Evolutionary conservation across 768 basidiomycete genomes (phyloP), one percentile per base, ranked within the genome.

Genomic region (Dentipellis fragilis): DNA sequence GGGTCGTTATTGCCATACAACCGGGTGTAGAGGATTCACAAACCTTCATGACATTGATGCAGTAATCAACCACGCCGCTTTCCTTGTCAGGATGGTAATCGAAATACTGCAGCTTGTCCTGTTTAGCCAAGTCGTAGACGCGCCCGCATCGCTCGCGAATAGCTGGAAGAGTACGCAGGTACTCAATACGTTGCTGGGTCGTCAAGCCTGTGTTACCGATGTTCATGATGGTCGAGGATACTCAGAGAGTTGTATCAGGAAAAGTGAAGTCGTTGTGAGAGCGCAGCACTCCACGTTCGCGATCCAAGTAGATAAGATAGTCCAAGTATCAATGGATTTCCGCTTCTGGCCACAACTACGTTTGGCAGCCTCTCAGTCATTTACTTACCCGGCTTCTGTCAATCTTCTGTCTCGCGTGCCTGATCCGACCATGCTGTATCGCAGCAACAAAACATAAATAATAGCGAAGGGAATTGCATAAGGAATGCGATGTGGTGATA

Each of bases 141-240:
- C 78, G 78, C 10, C 70, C 66, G 68, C 93, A 98, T 45, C 91
- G 79, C 63, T 93, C 86, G 48, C 95, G 81, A 63, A 97, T 92
- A n/a, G 93, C 81, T 14, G 90, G 87, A 3, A 96, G 76, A 0
- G 89, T 92, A 35, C 87, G 84, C 46, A 96, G 80, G 65, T 93
- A 94, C 5, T 70, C 72, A 22, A 84, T 81, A 39, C 72, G 79
- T 58, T 75, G 68, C 42, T 69, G 51, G 29, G 57, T 58, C 2
- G 65, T 55, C 3, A 52, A 14, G 17, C 23, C 46, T 19, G 42
- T 34, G 3, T 46, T 22, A 34, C 36, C 49, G 54, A 54, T 22
- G 56, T 57, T 52, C 62, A 63, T 63, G 51, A n/a, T 51, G 52
- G 17, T 10, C 35, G 52, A 12, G 4, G 10, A 35, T 51, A 50